These are phyloP conservation scores for Eucalyptus curtisii DNA, from an alignment of 345 rosid genomes.

Conservation along the genomic window DNA sequence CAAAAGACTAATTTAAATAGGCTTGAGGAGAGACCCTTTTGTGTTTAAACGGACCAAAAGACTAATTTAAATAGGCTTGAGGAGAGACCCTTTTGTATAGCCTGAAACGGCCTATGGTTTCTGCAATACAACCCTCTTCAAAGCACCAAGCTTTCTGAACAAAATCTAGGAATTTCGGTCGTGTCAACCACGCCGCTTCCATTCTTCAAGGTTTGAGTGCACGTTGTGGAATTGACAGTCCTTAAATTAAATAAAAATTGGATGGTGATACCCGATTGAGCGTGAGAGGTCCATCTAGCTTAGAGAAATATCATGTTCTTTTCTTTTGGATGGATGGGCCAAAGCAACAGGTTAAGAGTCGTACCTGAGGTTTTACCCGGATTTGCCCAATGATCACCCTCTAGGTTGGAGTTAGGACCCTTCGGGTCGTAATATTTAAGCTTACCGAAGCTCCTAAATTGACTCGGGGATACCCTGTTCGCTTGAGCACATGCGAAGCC, in stretches of 20 bases:
- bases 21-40: neutral
- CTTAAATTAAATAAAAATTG: no score
- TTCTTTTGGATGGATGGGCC: neutral
- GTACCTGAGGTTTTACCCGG: neutral
- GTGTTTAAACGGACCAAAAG: neutral
- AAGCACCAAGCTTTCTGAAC: no score
- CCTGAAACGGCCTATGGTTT: rapidly evolving
- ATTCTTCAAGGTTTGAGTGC: no score
- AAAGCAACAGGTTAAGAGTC: neutral
- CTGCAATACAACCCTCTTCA: no score
- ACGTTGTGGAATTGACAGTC: no score
- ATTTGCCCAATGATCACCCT: neutral
- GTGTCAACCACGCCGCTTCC: no score
- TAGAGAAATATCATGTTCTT: neutral
- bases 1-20: neutral
- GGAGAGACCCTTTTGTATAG: neutral
- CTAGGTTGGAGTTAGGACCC: neutral
- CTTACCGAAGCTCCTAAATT: neutral
- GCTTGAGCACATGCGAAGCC: no score
- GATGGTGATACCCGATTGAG: neutral
- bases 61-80: neutral
- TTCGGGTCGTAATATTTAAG: neutral
- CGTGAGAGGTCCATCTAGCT: neutral
- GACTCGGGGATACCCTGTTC: neutral
- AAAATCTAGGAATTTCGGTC: no score